Evolutionary conservation across 2,329 filamentous ascomycete species (phyloP).

Genomic region (Aspergillus fumigatus): DNA sequence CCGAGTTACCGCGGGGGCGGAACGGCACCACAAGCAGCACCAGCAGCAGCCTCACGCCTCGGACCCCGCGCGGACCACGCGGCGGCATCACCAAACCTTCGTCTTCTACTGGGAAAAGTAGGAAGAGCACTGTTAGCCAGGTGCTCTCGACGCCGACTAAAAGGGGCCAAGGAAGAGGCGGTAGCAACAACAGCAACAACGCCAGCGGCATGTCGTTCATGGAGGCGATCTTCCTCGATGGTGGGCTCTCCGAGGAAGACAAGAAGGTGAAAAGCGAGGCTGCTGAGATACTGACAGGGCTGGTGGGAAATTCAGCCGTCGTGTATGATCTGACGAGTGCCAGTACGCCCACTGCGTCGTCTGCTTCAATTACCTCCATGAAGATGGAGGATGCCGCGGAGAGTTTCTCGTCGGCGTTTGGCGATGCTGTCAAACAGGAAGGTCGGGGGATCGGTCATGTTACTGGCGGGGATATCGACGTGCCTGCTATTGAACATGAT

Average conservation of each 20-base stretch:
- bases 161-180: neutral
- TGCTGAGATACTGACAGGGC: neutral
- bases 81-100: constrained; percentile 14
- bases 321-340: neutral
- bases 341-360: neutral
- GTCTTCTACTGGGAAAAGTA: neutral
- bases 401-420: neutral
- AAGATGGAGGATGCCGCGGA: neutral
- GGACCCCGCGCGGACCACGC: constrained; percentile 14
- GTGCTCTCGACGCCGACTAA: constrained; percentile 4
- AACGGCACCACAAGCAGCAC: neutral
- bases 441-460: neutral
- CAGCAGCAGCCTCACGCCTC: constrained; percentile 4
- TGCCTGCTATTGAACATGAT: neutral
- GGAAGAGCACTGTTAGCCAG: neutral
- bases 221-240: constrained; percentile 15
- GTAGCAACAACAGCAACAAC: neutral
- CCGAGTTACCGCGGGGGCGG: constrained; percentile 9
- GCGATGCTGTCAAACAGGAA: neutral
- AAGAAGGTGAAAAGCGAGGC: constrained; percentile 5
- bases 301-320: neutral
- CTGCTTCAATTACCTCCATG: neutral
- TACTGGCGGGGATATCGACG: neutral
- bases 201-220: neutral
- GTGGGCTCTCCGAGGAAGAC: constrained; percentile 3